These are phyloP conservation scores for Nannochloris sp. DNA, from an alignment of 139 green algal genomes.

Conservation along the genomic window DNA sequence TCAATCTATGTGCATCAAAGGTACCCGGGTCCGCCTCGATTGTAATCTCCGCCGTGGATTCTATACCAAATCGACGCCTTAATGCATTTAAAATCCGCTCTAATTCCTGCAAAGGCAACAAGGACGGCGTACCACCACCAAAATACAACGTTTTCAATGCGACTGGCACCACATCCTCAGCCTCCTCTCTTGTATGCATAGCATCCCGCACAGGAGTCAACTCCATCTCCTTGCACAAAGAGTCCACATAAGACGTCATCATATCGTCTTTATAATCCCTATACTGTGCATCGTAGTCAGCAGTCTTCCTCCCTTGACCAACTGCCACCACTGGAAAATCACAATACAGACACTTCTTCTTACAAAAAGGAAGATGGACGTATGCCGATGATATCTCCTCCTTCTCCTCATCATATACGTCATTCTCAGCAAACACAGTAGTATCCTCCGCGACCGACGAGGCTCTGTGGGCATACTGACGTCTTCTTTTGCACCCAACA, in stretches of 20 bases:
- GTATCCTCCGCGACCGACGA: no score
- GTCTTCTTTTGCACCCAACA: no score
- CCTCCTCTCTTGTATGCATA: conserved; percentile 15
- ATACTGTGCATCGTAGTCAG: not conserved
- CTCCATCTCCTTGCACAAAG: conserved; percentile 50
- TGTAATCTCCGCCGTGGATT: conserved; percentile 64
- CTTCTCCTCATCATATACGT: not conserved
- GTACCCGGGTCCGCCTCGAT: conserved; percentile 94
- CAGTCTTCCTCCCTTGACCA: conserved; percentile 21
- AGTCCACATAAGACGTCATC: conserved; percentile 26
- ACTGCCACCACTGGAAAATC: conserved; percentile 86
- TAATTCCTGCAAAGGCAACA: conserved; percentile 67
- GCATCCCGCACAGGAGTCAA: not conserved
- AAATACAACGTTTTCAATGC: conserved; percentile 18
- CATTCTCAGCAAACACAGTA: not conserved
- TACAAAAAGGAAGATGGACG: conserved; percentile 95
- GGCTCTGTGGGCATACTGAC: no score
- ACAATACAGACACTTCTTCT: conserved; percentile 90
- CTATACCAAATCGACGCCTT: conserved; percentile 53
- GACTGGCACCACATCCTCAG: not conserved
- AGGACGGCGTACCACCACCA: conserved; percentile 65
- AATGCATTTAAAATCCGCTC: conserved; percentile 53
- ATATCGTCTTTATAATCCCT: not conserved
- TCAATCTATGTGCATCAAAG: conserved; percentile 68
- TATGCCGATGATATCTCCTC: conserved; percentile 47